Percentiles rank a stretch among this genome's conserved stretches.
Conservation (phyloP, 257 asterid genomes). For the Agastache rugosa region DNA sequence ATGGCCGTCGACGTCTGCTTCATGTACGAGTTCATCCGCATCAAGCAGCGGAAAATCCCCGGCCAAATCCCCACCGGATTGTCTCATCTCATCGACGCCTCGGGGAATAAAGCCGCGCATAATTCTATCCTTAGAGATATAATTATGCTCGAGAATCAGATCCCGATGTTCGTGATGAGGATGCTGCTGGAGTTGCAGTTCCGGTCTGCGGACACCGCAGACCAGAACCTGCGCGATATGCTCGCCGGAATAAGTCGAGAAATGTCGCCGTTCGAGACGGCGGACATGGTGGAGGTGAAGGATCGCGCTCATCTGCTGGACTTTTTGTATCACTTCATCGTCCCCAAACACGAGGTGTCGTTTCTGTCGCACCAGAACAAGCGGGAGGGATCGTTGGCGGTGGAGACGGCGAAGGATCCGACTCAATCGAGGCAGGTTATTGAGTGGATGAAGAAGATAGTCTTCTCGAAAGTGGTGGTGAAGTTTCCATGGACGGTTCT, state of each 20-base stretch:
- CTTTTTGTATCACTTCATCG: slow-evolving; percentile 54
- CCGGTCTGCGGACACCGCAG: slow-evolving; percentile 44
- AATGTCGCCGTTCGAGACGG: slow-evolving; percentile 51
- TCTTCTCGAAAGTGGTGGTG: slow-evolving; percentile 35
- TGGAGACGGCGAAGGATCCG: slow-evolving; percentile 2
- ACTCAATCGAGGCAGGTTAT: slow-evolving; percentile 8
- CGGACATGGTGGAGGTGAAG: slow-evolving; percentile 1
- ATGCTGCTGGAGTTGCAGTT: slow-evolving; percentile 49
- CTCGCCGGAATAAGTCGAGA: slow-evolving; percentile 42
- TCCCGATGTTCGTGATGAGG: slow-evolving; percentile 57
- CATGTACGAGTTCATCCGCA: slow-evolving; percentile 57
- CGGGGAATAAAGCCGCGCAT: slow-evolving; percentile 51
- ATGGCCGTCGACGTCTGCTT: slow-evolving; percentile 65
- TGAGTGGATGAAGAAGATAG: slow-evolving; percentile 32
- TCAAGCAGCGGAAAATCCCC: slow-evolving; percentile 40
- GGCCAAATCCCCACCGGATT: slow-evolving; percentile 47
- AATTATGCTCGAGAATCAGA: slow-evolving; percentile 70
- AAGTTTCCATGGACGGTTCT: slow-evolving; percentile 53
- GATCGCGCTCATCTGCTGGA: slow-evolving; percentile 53
- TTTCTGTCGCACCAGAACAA: slow-evolving; percentile 22
- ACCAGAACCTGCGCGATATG: slow-evolving; percentile 43
- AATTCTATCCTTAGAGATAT: slow-evolving; percentile 57
- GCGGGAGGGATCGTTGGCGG: not conserved
- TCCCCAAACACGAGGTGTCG: slow-evolving; percentile 38
- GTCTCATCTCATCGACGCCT: slow-evolving; percentile 48